Evolutionary conservation across 2,329 filamentous ascomycete genomes (phyloP).

Genomic region (Dendryphion nanum): DNA sequence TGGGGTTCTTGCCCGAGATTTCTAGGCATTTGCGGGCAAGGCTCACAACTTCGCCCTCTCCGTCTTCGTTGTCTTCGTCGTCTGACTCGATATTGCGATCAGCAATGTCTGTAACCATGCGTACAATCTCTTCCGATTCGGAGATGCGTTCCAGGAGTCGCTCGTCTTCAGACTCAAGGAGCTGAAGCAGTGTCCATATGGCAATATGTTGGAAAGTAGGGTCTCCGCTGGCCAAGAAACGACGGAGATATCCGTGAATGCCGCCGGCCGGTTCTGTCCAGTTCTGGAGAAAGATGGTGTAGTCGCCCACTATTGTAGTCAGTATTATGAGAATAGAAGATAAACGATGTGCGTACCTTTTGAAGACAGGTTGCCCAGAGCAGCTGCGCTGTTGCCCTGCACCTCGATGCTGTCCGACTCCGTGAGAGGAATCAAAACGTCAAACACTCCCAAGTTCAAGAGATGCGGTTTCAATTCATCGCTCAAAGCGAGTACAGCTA

Average conservation of each 20-base stretch:
- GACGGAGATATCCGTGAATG: conserved; percentile 90
- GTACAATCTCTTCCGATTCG: conserved; percentile 85
- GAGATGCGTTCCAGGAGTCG: conserved; percentile 84
- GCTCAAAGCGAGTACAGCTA: conserved; percentile 90
- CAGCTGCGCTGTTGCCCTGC: conserved; percentile 95
- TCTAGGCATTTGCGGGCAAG: conserved; percentile 89
- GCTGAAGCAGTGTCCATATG: conserved; percentile 94
- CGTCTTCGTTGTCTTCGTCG: conserved; percentile 82
- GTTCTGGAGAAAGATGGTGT: conserved; percentile 91
- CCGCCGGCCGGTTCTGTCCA: conserved; percentile 92
- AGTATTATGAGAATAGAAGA: conserved; percentile 11
- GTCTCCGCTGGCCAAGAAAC: conserved; percentile 91
- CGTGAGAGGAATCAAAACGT: conserved; percentile 91
- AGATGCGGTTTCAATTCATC: conserved; percentile 94
- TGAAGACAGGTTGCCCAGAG: conserved; percentile 90
- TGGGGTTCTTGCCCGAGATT: conserved; percentile 74
- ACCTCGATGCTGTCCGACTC: conserved; percentile 96
- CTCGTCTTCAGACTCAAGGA: conserved; percentile 92
- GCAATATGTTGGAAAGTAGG: conserved; percentile 99
- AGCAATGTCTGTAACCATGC: conserved; percentile 87
- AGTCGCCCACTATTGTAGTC: conserved; percentile 74
- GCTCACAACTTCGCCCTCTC: conserved; percentile 88
- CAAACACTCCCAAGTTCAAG: conserved; percentile 88
- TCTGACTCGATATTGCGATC: conserved; percentile 86
- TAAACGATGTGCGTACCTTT: conserved; percentile 68